Percentiles rank a stretch among this genome's conserved stretches.
These are phyloP conservation scores for Arthrocladium fulminans DNA, from an alignment of 2,329 filamentous ascomycete species.

Conservation along the genomic window DNA sequence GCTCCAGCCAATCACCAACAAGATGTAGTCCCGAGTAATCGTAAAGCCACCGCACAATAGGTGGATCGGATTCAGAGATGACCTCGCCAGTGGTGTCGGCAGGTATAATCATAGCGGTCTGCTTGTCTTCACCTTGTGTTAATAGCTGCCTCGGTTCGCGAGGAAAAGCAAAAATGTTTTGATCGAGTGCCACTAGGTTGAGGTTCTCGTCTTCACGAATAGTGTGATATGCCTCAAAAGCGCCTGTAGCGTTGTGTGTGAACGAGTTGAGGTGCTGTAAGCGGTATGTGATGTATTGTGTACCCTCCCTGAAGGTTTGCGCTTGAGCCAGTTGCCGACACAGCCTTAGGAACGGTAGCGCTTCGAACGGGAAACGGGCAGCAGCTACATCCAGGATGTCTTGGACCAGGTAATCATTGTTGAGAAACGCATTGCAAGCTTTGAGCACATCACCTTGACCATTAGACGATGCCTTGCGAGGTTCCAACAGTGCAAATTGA, in stretches of 20 bases:
- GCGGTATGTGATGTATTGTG: constrained; percentile 50
- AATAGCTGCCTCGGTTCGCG: constrained; percentile 23
- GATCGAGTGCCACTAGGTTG: constrained; percentile 61
- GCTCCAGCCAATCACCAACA: constrained; percentile 58
- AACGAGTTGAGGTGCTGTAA: constrained; percentile 63
- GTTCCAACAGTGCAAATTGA: constrained; percentile 54
- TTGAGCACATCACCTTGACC: constrained; percentile 11
- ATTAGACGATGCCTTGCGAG: constrained; percentile 24
- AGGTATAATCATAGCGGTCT: constrained; percentile 13
- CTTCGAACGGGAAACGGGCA: constrained; percentile 77
- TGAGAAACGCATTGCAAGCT: constrained; percentile 43
- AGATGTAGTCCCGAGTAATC: constrained; percentile 72
- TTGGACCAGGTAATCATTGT: constrained; percentile 49
- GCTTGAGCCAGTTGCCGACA: constrained; percentile 54
- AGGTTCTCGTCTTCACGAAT: constrained; percentile 78
- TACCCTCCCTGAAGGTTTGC: constrained; percentile 37
- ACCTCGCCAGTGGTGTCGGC: constrained; percentile 45
- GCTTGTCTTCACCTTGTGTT: constrained; percentile 20
- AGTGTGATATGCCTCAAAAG: constrained; percentile 63
- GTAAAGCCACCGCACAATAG: constrained; percentile 65
- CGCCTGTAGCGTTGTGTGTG: constrained; percentile 63
- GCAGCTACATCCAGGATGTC: constrained; percentile 59
- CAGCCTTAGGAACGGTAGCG: constrained; percentile 65
- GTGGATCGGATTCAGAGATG: constrained; percentile 69
- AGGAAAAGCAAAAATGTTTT: constrained; percentile 45